Evolutionary conservation across 2,329 filamentous ascomycete genomes (phyloP).

Genomic region (Fusarium keratoplasticum): DNA sequence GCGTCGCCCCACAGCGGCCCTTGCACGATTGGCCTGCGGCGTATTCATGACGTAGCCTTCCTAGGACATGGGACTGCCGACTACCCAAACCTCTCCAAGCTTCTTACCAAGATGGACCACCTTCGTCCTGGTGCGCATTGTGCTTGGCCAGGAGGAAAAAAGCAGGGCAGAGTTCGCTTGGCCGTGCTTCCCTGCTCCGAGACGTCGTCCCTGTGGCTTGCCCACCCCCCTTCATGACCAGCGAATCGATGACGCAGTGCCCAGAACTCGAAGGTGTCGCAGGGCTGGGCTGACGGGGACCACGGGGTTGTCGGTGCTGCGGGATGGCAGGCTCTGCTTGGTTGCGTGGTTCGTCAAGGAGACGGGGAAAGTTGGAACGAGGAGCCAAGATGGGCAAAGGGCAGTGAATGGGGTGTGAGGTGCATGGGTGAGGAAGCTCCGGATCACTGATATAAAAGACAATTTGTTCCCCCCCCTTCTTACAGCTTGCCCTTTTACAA

Average conservation of each 20-base stretch:
- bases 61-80: constrained; percentile 4
- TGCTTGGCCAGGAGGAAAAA: constrained; percentile 25
- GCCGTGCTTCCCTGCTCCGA: constrained; percentile 18
- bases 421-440: constrained; percentile 28
- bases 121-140: neutral
- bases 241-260: constrained; percentile 51
- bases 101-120: constrained; percentile 4
- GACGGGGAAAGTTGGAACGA: constrained; percentile 38
- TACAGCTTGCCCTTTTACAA: neutral
- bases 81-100: constrained; percentile 10
- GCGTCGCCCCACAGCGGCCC: constrained; percentile 9
- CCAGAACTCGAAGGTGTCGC: constrained; percentile 30
- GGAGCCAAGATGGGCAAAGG: constrained; percentile 27
- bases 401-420: constrained; percentile 19
- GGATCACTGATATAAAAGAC: constrained; percentile 41
- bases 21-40: constrained; percentile 11
- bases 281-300: constrained; percentile 29
- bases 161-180: constrained; percentile 38
- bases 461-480: constrained; percentile 36
- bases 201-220: constrained; percentile 35
- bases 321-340: constrained; percentile 17
- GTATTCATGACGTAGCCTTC: constrained; percentile 35
- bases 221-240: constrained; percentile 7
- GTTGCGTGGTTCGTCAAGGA: constrained; percentile 15
- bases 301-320: constrained; percentile 6